These are phyloP conservation scores for Papiliotrema nemorosa DNA, from an alignment of 1,284 basidiomycete species.

Conservation along the genomic window DNA sequence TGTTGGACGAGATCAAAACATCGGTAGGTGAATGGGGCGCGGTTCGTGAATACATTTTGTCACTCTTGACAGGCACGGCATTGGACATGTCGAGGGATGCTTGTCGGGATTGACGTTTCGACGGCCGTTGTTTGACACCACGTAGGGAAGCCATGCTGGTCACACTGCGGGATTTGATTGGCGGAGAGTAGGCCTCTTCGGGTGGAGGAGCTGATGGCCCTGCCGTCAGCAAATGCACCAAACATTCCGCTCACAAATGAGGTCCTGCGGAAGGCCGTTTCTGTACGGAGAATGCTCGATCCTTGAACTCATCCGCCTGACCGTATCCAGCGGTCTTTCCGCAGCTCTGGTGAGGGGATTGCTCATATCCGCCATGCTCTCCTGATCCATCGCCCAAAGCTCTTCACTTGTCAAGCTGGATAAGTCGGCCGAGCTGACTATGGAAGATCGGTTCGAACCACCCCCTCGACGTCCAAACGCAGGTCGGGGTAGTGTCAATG, in stretches of 20 bases:
- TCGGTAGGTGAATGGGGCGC: constrained; percentile 17
- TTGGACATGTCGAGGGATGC: constrained; percentile 12
- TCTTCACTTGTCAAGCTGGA: constrained; percentile 40
- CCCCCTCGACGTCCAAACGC: constrained; percentile 22
- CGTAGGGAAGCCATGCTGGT: constrained; percentile 28
- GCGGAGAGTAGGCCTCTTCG: constrained; percentile 18
- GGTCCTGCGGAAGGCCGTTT: constrained; percentile 28
- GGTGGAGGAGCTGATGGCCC: constrained; percentile 36
- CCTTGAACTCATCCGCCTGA: constrained; percentile 34
- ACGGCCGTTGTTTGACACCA: constrained; percentile 1
- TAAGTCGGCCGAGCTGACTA: constrained; percentile 27
- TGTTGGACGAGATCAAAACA: constrained; percentile 29
- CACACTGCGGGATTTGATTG: constrained; percentile 32
- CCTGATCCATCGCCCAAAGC: constrained; percentile 36
- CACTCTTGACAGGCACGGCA: background rate
- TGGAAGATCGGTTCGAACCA: constrained; percentile 34
- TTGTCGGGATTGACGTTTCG: constrained; percentile 14
- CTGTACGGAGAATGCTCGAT: constrained; percentile 16
- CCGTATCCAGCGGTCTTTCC: constrained; percentile 46
- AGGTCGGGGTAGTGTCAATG: constrained; percentile 28
- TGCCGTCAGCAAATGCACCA: constrained; percentile 23
- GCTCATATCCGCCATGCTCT: constrained; percentile 41
- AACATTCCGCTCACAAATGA: constrained; percentile 42
- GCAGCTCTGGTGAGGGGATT: constrained; percentile 39
- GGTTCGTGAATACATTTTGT: constrained; percentile 6